Evolutionary conservation across 106 monocot species (phyloP), one percentile per base, ranked within the genome.

Genomic region (Apostasia shenzhenica): DNA sequence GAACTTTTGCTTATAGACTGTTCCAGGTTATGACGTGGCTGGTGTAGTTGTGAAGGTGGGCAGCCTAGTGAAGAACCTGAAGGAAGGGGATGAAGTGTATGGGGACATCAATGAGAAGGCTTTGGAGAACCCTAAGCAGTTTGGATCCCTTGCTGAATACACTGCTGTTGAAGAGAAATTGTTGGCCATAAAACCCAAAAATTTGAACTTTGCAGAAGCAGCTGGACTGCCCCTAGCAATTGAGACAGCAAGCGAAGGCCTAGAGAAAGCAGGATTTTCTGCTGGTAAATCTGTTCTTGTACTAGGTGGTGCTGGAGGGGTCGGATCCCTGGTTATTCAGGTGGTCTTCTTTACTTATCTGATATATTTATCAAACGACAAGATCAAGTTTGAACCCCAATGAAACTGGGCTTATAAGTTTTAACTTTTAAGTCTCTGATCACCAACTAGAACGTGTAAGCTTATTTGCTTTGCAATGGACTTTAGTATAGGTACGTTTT

Each of bases 31-130:
- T 70, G 95, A 97, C 70, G 92, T 89, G 41, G 88, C 95, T 57
- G 95, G 95, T 60, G 56, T 86, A 45, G 92, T 97, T 26, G 86
- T 89, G 2, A 97, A 89, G 76, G 95, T 89, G 42, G 95, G 95
- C 13, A 86, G 86, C 61, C 68, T 79, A 78, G 92, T 85, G 67
- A 83, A 84, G 69, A 73, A 46, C 4, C 80, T 92, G 8, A 92
- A 92, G 77, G 95, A 84, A 97, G 95, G 95, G 45, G 92, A 97
- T 75, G 95, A 92, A 73, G 95, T 97, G 14, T 97, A 92, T 59
- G 95, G 95, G 13, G 73, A 89, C 71, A 81, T 97, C 51, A 84
- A 73, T 48, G 92, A 92, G 63, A 89, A 86, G 44, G 86, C 86
- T 53, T 64, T 97, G 42, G 95, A 92, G 48, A 56, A 77, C 49